Evolutionary conservation across 768 basidiomycete genomes (phyloP).

Genomic region (Obba rivulosa): DNA sequence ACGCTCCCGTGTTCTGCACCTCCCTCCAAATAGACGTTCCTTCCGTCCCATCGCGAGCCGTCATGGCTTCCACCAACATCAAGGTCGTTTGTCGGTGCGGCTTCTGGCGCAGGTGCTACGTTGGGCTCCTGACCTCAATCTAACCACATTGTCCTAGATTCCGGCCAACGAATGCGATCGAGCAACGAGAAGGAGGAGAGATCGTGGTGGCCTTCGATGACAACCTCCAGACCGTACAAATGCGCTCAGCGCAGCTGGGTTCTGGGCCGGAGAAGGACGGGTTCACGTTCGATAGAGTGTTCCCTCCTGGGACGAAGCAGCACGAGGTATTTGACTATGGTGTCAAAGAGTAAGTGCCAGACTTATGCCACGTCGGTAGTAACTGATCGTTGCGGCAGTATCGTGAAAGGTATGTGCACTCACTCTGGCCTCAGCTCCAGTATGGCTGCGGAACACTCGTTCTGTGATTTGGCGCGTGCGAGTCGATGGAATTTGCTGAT

Average conservation of each 20-base stretch:
- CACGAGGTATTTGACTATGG: slow-evolving; percentile 97
- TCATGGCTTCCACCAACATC: slow-evolving; percentile 82
- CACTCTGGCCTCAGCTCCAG: neutral
- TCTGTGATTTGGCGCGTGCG: too few relatives aligned
- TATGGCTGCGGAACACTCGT: neutral
- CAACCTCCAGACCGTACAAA: slow-evolving; percentile 74
- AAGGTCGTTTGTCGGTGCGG: slow-evolving; percentile 98
- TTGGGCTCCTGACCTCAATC: slow-evolving; percentile 4
- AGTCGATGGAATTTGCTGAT: slow-evolving; percentile 2
- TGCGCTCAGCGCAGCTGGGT: slow-evolving; percentile 63
- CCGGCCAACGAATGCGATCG: slow-evolving; percentile 91
- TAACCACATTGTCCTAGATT: slow-evolving; percentile 55
- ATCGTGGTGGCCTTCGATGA: slow-evolving; percentile 88
- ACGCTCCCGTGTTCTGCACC: slow-evolving; percentile 4
- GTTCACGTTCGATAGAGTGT: slow-evolving; percentile 96
- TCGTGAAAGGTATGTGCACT: slow-evolving; percentile 69
- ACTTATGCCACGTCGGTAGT: neutral
- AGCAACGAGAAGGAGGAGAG: slow-evolving; percentile 81
- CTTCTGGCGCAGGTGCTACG: neutral
- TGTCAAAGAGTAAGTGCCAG: slow-evolving; percentile 81
- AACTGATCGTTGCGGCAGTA: slow-evolving; percentile 38
- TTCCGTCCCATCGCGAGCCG: slow-evolving; percentile 21
- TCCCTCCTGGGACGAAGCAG: slow-evolving; percentile 88
- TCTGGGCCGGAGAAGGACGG: slow-evolving; percentile 94
- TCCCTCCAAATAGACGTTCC: slow-evolving; percentile 5